Evolutionary conservation across 108 stramenopile species (phyloP), one percentile per base, ranked within the genome.

Genomic region (Parmales sp.): DNA sequence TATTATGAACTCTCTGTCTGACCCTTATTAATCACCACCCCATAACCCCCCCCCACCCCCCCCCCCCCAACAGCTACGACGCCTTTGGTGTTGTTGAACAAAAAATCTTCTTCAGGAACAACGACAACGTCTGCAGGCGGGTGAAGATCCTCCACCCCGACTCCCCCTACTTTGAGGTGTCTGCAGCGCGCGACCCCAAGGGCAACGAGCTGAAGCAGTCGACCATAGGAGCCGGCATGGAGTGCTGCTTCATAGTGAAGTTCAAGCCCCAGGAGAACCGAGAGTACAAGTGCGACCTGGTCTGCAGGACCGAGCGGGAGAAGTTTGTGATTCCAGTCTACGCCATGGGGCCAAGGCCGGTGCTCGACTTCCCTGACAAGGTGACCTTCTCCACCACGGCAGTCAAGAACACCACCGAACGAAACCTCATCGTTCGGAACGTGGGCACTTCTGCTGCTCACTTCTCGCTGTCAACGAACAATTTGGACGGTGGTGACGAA

Each of bases 221-320:
- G 9, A 72, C 70, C 2, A 38, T 80, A 25, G 82, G 80, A n/a
- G 66, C 84, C 0, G 84, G 84, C 25, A 82, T 83, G 81, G 83
- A 85, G 64, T 76, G 82, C 7, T 69, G 67, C 49, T 85, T 75
- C 67, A 41, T 49, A 37, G 77, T 85, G 13, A 75, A 39, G 13
- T 85, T 85, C 70, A 77, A 77, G 68, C 83, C 84, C 5, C 76
- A 82, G 49, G 83, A 80, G 49, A 50, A 72, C n/a, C 74, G 77
- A 26, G 83, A 83, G 7, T 85, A 85, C 66, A 20, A 51, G 29
- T 65, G 39, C 37, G 82, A 85, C 23, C 73, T 85, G 34, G 60
- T 80, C 13, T 78, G 79, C 48, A 48, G 68, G 41, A 85, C 84
- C 7, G 84, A 85, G 49, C 64, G 84, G 4, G 84, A 85, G 67